These are phyloP conservation scores for Pterocarpus macrocarpus DNA, from an alignment of 306 rosid genomes.

Conservation along the genomic window DNA sequence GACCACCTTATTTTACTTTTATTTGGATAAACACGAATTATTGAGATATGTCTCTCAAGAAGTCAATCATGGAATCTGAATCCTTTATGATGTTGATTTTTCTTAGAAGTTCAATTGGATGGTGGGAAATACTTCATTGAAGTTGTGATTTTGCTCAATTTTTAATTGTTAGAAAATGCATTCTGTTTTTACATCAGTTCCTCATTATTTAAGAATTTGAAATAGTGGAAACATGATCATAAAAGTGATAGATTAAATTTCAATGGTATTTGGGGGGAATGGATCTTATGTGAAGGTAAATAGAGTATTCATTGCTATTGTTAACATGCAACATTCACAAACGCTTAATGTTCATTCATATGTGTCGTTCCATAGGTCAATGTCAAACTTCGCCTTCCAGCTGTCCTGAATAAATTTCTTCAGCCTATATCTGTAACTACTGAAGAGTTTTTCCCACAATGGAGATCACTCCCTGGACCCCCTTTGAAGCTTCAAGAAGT, in stretches of 20 bases:
- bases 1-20: slow-evolving; percentile 7
- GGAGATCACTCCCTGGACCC: slow-evolving; percentile 97
- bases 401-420: slow-evolving; percentile 88
- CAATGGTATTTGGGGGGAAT: background rate
- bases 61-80: slow-evolving; percentile 13
- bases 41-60: slow-evolving; percentile 33
- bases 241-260: slow-evolving; percentile 10
- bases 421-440: slow-evolving; percentile 85
- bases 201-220: background rate
- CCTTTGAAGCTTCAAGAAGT: slow-evolving; percentile 99
- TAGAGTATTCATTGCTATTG: background rate
- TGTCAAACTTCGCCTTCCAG: slow-evolving; percentile 95
- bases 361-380: slow-evolving; percentile 67
- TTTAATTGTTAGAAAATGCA: slow-evolving; percentile 1
- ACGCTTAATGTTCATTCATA: slow-evolving; percentile 36
- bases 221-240: background rate
- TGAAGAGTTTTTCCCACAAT: slow-evolving; percentile 96
- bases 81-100: slow-evolving; percentile 14
- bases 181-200: slow-evolving; percentile 12
- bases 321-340: slow-evolving; percentile 20
- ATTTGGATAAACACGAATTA: slow-evolving; percentile 10
- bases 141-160: slow-evolving; percentile 15
- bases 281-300: slow-evolving; percentile 35
- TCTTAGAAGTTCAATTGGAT: slow-evolving; percentile 14
- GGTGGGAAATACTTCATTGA: slow-evolving; percentile 9